A percentile compares a stretch with the other conserved stretches of the same genome.
Evolutionary conservation across 2,329 filamentous ascomycete species (phyloP).

Genomic region (Ascochyta clinopodiicola): DNA sequence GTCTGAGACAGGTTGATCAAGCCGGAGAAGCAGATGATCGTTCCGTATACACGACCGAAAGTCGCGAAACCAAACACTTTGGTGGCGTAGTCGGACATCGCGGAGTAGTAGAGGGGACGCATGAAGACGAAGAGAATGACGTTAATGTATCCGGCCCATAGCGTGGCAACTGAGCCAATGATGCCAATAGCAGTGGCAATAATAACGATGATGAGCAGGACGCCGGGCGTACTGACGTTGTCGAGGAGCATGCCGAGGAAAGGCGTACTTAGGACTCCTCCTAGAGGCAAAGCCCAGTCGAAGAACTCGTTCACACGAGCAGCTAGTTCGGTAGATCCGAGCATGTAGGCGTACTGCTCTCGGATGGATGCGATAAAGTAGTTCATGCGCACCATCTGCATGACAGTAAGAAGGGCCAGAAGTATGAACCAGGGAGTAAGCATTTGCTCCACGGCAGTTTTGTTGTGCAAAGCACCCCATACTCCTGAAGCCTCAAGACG

Average conservation of each 20-base stretch:
- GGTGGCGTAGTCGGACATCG: slow-evolving; percentile 84
- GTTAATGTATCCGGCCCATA: slow-evolving; percentile 76
- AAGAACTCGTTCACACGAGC: slow-evolving; percentile 79
- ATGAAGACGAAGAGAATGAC: slow-evolving; percentile 81
- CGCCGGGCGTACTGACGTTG: slow-evolving; percentile 71
- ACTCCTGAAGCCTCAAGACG: slow-evolving; percentile 75
- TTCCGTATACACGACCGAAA: slow-evolving; percentile 88
- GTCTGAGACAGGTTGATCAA: slow-evolving; percentile 82
- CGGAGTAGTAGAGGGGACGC: slow-evolving; percentile 87
- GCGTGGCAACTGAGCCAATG: slow-evolving; percentile 72
- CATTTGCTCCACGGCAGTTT: slow-evolving; percentile 74
- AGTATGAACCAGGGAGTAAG: slow-evolving; percentile 81
- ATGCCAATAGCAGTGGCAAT: slow-evolving; percentile 76
- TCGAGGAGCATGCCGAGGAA: slow-evolving; percentile 84
- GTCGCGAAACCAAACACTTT: slow-evolving; percentile 92
- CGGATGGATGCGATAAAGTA: slow-evolving; percentile 90
- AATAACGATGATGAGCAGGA: slow-evolving; percentile 72
- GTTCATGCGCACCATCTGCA: slow-evolving; percentile 72
- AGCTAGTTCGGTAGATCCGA: slow-evolving; percentile 66
- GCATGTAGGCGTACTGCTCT: slow-evolving; percentile 78
- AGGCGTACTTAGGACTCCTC: slow-evolving; percentile 79
- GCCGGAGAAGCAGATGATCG: slow-evolving; percentile 84
- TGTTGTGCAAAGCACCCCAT: slow-evolving; percentile 83
- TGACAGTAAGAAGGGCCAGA: slow-evolving; percentile 77
- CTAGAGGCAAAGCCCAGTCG: slow-evolving; percentile 80